Base-by-base conservation (phyloP, 345 rosid genomes). In the Crucihimalaya himalaica region DNA sequence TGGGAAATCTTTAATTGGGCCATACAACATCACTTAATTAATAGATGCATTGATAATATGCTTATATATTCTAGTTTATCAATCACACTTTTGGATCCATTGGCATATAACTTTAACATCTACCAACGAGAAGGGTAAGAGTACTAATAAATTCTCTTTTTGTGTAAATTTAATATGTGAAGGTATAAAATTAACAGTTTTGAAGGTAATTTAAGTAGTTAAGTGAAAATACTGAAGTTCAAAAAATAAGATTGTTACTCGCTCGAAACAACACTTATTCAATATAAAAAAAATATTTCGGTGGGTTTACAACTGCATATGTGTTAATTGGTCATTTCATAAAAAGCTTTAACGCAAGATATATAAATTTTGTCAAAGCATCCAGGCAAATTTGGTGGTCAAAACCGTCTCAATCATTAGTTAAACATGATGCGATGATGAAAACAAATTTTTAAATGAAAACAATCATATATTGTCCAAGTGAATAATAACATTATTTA, bases 1-100 rank as follows among this genome's bases (percentile, higher is more conserved):
- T 77, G 66, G 46, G 51, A 70, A 62, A 77, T 39, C 67, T 63
- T 62, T 55, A 55, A 23, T 70, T 46, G 71, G 71, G 39, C 50
- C 59, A 69, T 55, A 56, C 66, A 47, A 50, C 35, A 63, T 45
- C 55, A 23, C 16, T 23, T 39, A 40, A 37, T 34, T 27, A 58
- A 58, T 58, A 34, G 21, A 47, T 66, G 7, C 23, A 25, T 55
- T 12, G 28, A 46, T 51, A 42, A 23, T 55, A 45, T 50, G 23
- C 45, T 25, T 50, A 48, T 21, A 40, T 59, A 74, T 60, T 63
- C 21, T 25, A 16, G 45, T 45, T 47, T 58, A 65, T 64, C 51
- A 55, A 55, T 45, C 31, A 43, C 19, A 20, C 10, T 19, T 52
- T 54, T 63, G 76, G 55, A 62, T 25, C 20, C 43, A 71, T 34